phyloP scores from a whole-genome alignment of 1,284 basidiomycete genomes.

The Blastosporella zonata region DNA sequence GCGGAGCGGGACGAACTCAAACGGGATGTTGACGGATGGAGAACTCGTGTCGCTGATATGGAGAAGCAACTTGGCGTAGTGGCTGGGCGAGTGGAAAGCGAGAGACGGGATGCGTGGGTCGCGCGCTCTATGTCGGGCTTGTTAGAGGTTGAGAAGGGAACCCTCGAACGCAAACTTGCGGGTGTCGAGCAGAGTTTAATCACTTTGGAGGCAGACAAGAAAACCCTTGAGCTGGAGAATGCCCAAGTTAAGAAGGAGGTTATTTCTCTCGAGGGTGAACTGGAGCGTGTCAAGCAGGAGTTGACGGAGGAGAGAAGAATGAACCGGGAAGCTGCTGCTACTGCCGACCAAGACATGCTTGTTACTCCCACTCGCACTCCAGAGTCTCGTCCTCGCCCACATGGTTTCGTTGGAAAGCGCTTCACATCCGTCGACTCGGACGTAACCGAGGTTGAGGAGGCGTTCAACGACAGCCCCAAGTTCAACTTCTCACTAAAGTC shows the following conservation, averaged over 20 bases:
- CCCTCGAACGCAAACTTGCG: constrained; percentile 45
- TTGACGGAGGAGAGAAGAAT: constrained; percentile 28
- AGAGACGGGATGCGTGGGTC: constrained; percentile 74
- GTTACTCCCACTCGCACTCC: constrained; percentile 43
- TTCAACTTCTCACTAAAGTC: constrained; percentile 49
- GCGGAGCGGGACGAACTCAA: constrained; percentile 77
- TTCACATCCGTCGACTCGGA: constrained; percentile 65
- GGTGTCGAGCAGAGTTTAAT: constrained; percentile 33
- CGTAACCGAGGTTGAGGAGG: constrained; percentile 65
- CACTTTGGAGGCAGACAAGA: constrained; percentile 29
- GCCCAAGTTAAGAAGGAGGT: constrained; percentile 44
- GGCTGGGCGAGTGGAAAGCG: constrained; percentile 61
- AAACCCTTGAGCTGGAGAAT: constrained; percentile 28
- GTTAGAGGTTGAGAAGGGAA: constrained; percentile 61
- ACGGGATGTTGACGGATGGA: constrained; percentile 74
- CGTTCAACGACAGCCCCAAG: constrained; percentile 36
- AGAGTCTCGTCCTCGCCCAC: constrained; percentile 25
- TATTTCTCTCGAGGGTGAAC: constrained; percentile 28
- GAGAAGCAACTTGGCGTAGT: constrained; percentile 60
- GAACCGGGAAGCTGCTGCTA: constrained; percentile 24
- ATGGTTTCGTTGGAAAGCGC: constrained; percentile 26
- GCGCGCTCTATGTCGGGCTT: constrained; percentile 62
- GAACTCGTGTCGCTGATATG: constrained; percentile 62
- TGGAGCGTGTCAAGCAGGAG: constrained; percentile 20
- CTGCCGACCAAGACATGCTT: constrained; percentile 30